These are phyloP conservation scores for Boletus sp. DNA, from an alignment of 768 basidiomycete genomes.

Conservation along the genomic window DNA sequence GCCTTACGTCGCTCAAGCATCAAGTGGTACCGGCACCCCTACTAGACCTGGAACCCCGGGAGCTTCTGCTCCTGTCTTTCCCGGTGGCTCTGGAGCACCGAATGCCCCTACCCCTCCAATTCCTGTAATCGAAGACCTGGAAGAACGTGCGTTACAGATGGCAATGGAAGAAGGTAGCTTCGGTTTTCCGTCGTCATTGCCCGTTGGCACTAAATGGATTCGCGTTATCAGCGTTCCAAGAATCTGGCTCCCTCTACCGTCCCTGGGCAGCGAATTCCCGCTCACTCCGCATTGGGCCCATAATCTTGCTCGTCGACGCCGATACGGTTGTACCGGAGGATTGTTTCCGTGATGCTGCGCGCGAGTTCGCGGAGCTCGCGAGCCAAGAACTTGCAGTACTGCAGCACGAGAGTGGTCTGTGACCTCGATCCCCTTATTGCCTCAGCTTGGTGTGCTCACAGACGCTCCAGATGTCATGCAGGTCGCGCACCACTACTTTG, in stretches of 20 bases:
- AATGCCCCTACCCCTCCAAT: slow-evolving; percentile 9
- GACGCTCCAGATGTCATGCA: slow-evolving; percentile 74
- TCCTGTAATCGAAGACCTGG: slow-evolving; percentile 36
- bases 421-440: slow-evolving; percentile 28
- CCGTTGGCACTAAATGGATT: slow-evolving; percentile 38
- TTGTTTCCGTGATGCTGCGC: slow-evolving; percentile 86
- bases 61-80: slow-evolving; percentile 11
- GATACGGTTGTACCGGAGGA: slow-evolving; percentile 90
- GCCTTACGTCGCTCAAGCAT: slow-evolving; percentile 9
- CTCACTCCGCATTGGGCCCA: slow-evolving; percentile 68
- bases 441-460: slow-evolving; percentile 2
- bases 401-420: slow-evolving; percentile 79
- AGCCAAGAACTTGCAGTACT: slow-evolving; percentile 66
- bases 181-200: slow-evolving; percentile 31
- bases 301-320: slow-evolving; percentile 82
- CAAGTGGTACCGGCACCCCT: slow-evolving; percentile 26
- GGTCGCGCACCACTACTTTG: slow-evolving; percentile 85
- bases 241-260: slow-evolving; percentile 53
- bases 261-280: slow-evolving; percentile 78
- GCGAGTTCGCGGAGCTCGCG: slow-evolving; percentile 78
- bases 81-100: slow-evolving; percentile 4
- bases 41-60: slow-evolving; percentile 24
- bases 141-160: slow-evolving; percentile 47
- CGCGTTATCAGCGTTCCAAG: slow-evolving; percentile 43
- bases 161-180: slow-evolving; percentile 49